Evolutionary conservation across 345 rosid genomes (phyloP).

Genomic region (Eucalyptus lansdowneana): DNA sequence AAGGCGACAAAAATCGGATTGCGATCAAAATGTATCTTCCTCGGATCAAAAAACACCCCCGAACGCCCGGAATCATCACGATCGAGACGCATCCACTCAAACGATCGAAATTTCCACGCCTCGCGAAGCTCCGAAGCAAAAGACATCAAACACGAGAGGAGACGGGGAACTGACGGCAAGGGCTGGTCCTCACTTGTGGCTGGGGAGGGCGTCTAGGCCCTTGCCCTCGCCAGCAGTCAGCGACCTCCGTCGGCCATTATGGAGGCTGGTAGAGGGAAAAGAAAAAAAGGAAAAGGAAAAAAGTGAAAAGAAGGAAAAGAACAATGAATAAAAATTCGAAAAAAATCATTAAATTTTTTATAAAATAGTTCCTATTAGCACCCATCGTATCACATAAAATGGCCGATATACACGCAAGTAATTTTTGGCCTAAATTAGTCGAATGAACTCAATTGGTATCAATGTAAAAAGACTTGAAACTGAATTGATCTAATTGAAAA

Average conservation of each 20-base stretch:
- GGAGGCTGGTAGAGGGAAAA: too few species aligned
- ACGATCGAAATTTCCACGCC: too few species aligned
- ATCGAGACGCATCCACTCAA: background rate
- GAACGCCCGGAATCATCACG: background rate
- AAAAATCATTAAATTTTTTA: too few species aligned
- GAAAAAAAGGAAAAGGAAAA: too few species aligned
- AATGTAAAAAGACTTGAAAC: accelerated
- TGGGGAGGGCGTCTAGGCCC: too few species aligned
- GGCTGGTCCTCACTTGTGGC: too few species aligned
- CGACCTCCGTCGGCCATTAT: too few species aligned
- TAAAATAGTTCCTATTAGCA: accelerated
- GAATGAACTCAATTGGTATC: accelerated
- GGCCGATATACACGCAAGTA: accelerated
- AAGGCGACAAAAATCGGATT: background rate
- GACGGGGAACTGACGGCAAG: background rate
- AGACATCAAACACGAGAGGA: too few species aligned
- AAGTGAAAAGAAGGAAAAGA: too few species aligned
- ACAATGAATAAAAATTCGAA: too few species aligned
- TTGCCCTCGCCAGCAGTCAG: too few species aligned
- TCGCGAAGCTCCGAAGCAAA: background rate
- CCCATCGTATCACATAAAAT: accelerated
- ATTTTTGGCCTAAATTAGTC: too few species aligned
- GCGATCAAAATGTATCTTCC: background rate
- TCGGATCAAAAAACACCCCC: background rate
- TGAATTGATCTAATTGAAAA: accelerated